Base-by-base conservation (phyloP, 2,329 filamentous ascomycete species). In the Coniella vitis region DNA sequence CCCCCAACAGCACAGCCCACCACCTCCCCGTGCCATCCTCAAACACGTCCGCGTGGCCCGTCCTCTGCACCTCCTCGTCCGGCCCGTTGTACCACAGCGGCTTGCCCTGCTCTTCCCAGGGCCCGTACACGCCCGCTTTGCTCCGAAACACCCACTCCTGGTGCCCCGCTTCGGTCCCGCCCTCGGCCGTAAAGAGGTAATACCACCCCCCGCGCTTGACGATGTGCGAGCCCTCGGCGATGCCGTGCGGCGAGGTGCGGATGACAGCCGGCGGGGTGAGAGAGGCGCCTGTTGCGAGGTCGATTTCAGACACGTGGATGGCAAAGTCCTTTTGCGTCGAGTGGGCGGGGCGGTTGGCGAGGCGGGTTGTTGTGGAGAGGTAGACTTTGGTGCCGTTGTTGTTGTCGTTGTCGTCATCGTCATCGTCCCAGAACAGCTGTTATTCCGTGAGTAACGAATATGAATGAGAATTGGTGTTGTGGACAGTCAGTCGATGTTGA, bases 121-220 rank as follows among this genome's bases (percentile, higher is more conserved):
- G 73, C 0, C 75, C 75, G 8, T 68, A 65, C 0, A 69, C 69
- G 0, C 68, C 63, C 1, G 54, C 55, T 9, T 60, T 63, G 52
- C 70, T 78, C 4, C 75, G 69, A 45, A 68, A 65, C 0, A 77
- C 72, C 69, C 73, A 78, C 51, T 76, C 73, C 45, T 71, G 69
- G 53, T 79, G 75, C 0, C 73, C 73, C 14, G 64, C 67, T 49
- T 74, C 73, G 5, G 68, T 70, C 13, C 68, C 69, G 29, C 64
- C 65, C 55, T 68, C 65, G 3, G 67, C 68, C 4, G 66, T 68
- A 52, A 69, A 63, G 8, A 69, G 62, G 49, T 69, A 70, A 52
- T 67, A 68, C 47, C 61, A 67, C 29, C 47, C 55, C 3, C 60
- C 63, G 20, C 58, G 59, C 32, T 62, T 63, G 55, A 68, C 59